Percentiles rank a stretch among this genome's conserved stretches.
These are phyloP conservation scores for Phlyctochytrium bullatum DNA, from an alignment of 192 early-diverging fungal genomes.

Conservation along the genomic window DNA sequence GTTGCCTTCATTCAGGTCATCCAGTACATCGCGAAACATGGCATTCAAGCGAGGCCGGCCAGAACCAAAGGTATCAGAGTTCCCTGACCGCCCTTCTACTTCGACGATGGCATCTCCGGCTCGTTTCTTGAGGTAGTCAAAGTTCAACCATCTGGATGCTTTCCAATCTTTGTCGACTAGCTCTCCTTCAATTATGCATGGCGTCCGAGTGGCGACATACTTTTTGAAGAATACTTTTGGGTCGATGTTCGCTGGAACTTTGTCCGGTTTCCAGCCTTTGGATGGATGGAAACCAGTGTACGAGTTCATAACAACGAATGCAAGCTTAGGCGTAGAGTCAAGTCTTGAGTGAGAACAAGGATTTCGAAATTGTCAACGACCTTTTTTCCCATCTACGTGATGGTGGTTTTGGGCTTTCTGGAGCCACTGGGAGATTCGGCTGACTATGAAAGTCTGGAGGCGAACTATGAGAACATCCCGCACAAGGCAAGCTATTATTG, in stretches of 20 bases:
- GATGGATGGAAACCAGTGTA: constrained; percentile 50
- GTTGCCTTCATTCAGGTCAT: constrained; percentile 19
- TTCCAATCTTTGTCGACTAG: constrained; percentile 1
- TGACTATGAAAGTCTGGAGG: not conserved
- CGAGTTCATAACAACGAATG: constrained; percentile 18
- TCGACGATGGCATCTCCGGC: constrained; percentile 33
- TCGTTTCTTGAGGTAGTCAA: constrained; percentile 19
- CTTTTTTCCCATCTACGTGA: too few relatives aligned
- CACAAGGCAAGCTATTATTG: not conserved
- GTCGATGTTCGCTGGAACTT: constrained; percentile 20
- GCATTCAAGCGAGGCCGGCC: constrained; percentile 14
- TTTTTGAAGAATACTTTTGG: constrained; percentile 37
- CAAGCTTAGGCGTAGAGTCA: too few relatives aligned
- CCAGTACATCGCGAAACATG: constrained; percentile 25
- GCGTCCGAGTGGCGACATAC: constrained; percentile 47
- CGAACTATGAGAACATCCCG: not conserved
- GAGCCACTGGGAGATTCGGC: too few relatives aligned
- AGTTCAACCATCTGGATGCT: not conserved
- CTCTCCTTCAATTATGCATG: constrained; percentile 31
- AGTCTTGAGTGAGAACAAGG: too few relatives aligned
- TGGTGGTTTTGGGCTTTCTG: too few relatives aligned
- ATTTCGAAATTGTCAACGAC: too few relatives aligned
- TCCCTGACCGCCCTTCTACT: constrained; percentile 26
- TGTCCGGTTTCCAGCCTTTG: constrained; percentile 28
- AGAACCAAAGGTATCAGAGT: constrained; percentile 22